Evolutionary conservation across 1,284 basidiomycete genomes (phyloP).

Genomic region (Melampsora medusae): DNA sequence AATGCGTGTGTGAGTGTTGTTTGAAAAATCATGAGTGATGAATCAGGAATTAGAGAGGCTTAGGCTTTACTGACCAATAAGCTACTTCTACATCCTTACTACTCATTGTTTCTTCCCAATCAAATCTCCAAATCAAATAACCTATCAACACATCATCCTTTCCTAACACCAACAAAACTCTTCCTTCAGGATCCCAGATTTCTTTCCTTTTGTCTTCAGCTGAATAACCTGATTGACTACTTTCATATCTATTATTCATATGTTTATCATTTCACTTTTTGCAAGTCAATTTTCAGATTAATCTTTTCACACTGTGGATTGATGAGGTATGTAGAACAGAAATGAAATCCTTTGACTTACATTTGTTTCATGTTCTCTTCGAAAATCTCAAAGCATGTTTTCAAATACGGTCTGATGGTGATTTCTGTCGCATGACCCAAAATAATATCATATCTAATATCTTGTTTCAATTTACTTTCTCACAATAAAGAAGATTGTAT

Average conservation of each 20-base stretch:
- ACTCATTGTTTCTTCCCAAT: conserved; percentile 59
- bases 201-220: conserved; percentile 63
- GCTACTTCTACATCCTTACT: conserved; percentile 60
- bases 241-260: conserved; percentile 13
- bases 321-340: neutral
- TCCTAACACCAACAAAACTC: conserved; percentile 59
- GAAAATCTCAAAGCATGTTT: conserved; percentile 27
- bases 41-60: neutral
- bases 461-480: too few species aligned
- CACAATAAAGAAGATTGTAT: too few species aligned
- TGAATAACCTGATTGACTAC: conserved; percentile 61
- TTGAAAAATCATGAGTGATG: too few species aligned
- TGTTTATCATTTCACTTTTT: neutral
- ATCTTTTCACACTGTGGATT: neutral
- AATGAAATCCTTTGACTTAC: neutral
- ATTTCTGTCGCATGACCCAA: neutral
- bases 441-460: too few species aligned
- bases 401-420: neutral
- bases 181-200: conserved; percentile 63
- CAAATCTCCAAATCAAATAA: conserved; percentile 70
- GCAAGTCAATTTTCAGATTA: neutral
- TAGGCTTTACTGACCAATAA: conserved; percentile 64
- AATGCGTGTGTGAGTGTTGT: neutral
- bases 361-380: conserved; percentile 34
- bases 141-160: conserved; percentile 56